These are phyloP conservation scores for Vigna angularis DNA, from an alignment of 306 rosid genomes.

Conservation along the genomic window DNA sequence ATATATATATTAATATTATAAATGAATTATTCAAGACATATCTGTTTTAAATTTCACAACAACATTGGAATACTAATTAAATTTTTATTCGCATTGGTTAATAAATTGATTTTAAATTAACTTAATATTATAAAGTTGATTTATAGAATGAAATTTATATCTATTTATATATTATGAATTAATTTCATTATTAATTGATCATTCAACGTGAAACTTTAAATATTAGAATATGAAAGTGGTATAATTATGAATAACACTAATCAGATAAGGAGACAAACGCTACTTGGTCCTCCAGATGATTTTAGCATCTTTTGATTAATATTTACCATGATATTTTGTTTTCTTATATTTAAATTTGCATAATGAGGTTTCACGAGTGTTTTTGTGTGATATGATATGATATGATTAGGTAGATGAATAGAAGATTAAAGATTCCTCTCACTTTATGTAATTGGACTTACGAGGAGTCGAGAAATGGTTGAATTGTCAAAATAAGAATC, in stretches of 20 bases:
- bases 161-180: no score
- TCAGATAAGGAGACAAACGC: not conserved
- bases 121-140: no score
- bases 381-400: not conserved
- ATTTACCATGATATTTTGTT: not conserved
- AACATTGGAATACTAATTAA: no score
- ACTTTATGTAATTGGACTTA: not conserved
- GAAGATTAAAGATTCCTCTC: constrained; percentile 12
- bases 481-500: not conserved
- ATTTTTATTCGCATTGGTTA: no score
- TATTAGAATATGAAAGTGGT: not conserved
- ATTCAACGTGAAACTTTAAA: no score
- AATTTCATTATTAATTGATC: no score
- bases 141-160: no score
- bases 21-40: no score
- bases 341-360: not conserved
- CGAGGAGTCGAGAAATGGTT: not conserved
- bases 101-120: no score
- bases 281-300: not conserved
- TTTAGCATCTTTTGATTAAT: not conserved
- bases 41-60: no score
- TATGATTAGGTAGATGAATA: not conserved
- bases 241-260: not conserved
- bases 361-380: not conserved
- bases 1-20: no score